These are phyloP conservation scores for Melocanna baccifera DNA, from an alignment of 176 grass and related monocot species.

Conservation along the genomic window DNA sequence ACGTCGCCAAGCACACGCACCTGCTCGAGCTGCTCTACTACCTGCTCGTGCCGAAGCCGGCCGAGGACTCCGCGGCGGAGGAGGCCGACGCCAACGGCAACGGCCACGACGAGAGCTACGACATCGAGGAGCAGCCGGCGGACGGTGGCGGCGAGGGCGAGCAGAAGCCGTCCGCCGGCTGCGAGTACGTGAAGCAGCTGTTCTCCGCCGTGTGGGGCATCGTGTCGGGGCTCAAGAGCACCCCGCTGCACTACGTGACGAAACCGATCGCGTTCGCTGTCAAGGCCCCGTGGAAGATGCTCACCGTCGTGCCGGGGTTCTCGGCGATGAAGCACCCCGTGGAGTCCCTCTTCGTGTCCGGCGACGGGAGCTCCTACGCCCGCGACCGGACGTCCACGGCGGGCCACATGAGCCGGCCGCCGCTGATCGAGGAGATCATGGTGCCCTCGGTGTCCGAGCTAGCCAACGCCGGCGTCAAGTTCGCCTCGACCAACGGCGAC, in stretches of 20 bases:
- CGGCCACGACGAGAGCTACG: conserved; percentile 36
- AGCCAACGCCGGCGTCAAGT: conserved; percentile 44
- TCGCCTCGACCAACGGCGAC: conserved; percentile 56
- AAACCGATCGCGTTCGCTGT: conserved; percentile 53
- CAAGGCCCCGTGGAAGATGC: conserved; percentile 83
- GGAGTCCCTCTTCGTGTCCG: conserved; percentile 46
- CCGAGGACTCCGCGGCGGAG: not conserved
- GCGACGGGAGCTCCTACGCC: conserved; percentile 5
- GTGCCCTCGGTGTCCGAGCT: conserved; percentile 75
- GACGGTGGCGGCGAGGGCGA: not conserved
- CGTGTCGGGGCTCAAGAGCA: conserved; percentile 39
- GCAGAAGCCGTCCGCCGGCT: conserved; percentile 6
- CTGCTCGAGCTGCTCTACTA: conserved; percentile 73
- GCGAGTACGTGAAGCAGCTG: conserved; percentile 49
- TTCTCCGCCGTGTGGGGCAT: conserved; percentile 40
- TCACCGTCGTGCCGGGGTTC: conserved; percentile 59
- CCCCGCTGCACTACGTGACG: conserved; percentile 48
- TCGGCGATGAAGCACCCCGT: conserved; percentile 53
- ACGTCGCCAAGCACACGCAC: conserved; percentile 51
- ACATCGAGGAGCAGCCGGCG: conserved; percentile 43
- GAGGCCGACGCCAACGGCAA: not conserved
- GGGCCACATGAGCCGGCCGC: conserved; percentile 39
- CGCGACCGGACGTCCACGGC: conserved; percentile 21
- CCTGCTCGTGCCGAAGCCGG: conserved; percentile 50
- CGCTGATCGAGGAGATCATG: conserved; percentile 90